Evolutionary conservation across 345 rosid genomes (phyloP), one percentile per base, ranked within the genome.

Genomic region (Brassica rapa): DNA sequence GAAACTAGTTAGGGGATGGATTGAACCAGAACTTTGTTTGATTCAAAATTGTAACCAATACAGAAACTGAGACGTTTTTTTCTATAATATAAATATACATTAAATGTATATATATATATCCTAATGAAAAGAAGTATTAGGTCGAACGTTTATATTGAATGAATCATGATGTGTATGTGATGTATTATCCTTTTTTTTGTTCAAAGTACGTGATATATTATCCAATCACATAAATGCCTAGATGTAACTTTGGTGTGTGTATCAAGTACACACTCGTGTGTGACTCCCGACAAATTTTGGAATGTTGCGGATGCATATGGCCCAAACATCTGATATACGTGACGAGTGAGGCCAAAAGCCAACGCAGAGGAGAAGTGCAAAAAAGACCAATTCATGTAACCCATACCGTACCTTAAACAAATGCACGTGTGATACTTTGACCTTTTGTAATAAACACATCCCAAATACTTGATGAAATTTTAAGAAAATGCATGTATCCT

Each of bases 231-330:
- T 70, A 78, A 71, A 78, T 72, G 56, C 56, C 19, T 49, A 49
- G 16, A 49, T 12, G n/a, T 14, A 49, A 49, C 14, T 12, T 49
- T 49, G 55, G 19, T 49, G 55, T 14, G 55, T 49, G 56, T 59
- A 43, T 41, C 63, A 46, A 78, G 53, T 72, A 60, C 25, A 41
- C 82, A 6, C 77, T 66, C 82, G 82, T 79, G 77, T 60, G 82
- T 67, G 82, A 46, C 77, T 79, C 73, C 82, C 82, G 82, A 79
- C 69, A 79, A 46, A 23, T 32, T 8, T 14, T 79, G 77, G 82
- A 79, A 66, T 61, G 68, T 72, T 56, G 68, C 39, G 10, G 66
- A 49, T 23, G 77, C 15, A 73, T 60, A 32, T 66, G 82, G 73
- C 73, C 82, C 55, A 72, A 66, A 72, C 69, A 78, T 59, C 68